Conservation (phyloP, 129 eudicot genomes). For the Flaveria linearis region DNA sequence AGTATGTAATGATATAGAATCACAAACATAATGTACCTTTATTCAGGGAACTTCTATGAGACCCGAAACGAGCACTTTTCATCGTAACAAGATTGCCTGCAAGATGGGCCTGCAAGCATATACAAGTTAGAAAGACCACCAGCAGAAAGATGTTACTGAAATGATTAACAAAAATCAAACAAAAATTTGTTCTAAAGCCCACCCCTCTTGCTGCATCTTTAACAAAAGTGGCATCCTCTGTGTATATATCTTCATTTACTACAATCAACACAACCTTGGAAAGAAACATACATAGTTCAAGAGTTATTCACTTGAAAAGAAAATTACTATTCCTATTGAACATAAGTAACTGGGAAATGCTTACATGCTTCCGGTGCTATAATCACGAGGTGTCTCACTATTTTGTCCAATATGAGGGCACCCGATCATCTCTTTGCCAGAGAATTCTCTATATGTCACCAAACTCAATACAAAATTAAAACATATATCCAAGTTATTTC, state of each 20-base stretch:
- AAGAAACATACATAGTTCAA: background rate
- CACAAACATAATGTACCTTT: too few relatives aligned
- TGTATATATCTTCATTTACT: conserved; percentile 20
- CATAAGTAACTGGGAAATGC: background rate
- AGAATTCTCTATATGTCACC: background rate
- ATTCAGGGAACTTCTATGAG: too few relatives aligned
- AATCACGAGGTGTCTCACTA: conserved; percentile 31
- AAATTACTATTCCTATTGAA: background rate
- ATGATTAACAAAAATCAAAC: background rate
- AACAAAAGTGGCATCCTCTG: conserved; percentile 43
- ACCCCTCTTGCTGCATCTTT: conserved; percentile 48
- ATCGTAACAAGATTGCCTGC: conserved; percentile 29
- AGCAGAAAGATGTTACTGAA: too few relatives aligned
- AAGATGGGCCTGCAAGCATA: conserved; percentile 25
- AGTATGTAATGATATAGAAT: too few relatives aligned
- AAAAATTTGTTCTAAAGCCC: background rate
- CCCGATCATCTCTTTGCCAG: conserved; percentile 26
- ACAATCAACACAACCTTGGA: conserved; percentile 21
- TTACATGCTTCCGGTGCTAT: conserved; percentile 37
- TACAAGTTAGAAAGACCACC: too few relatives aligned
- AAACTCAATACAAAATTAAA: background rate
- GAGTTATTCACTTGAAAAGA: background rate
- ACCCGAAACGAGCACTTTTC: conserved; percentile 3
- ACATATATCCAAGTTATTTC: background rate
- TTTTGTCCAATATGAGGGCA: conserved; percentile 37